phyloP scores from a whole-genome alignment of 495 filamentous ascomycete species.

The Penicillium ochrochloron region DNA sequence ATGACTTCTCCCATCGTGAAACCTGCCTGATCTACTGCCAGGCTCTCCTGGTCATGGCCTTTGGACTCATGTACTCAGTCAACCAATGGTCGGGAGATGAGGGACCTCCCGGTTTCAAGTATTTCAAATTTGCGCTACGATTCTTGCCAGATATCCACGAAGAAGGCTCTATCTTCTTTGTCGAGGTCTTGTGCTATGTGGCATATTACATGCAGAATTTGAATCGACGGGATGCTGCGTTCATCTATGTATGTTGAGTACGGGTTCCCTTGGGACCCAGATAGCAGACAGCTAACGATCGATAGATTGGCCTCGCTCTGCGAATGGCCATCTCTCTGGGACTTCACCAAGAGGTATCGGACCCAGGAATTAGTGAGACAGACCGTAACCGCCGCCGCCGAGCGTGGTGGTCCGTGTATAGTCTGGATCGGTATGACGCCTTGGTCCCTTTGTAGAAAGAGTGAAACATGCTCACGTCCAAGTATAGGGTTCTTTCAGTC shows the following conservation, averaged over 20 bases:
- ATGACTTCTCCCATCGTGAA: slow-evolving; percentile 40
- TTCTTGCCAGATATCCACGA: slow-evolving; percentile 56
- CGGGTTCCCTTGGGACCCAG: not conserved
- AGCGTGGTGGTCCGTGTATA: slow-evolving; percentile 59
- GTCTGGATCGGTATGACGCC: slow-evolving; percentile 44
- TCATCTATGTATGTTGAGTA: slow-evolving; percentile 42
- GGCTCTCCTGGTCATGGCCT: slow-evolving; percentile 51
- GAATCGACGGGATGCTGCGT: slow-evolving; percentile 54
- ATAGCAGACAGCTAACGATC: slow-evolving; percentile 7
- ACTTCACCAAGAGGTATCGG: slow-evolving; percentile 52
- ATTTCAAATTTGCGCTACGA: slow-evolving; percentile 51
- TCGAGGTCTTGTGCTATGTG: slow-evolving; percentile 55
- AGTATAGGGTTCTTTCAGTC: slow-evolving; percentile 43
- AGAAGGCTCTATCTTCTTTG: slow-evolving; percentile 54
- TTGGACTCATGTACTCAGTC: slow-evolving; percentile 57
- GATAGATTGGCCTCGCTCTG: slow-evolving; percentile 51
- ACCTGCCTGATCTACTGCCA: slow-evolving; percentile 45
- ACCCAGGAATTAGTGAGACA: slow-evolving; percentile 34
- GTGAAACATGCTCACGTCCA: not conserved
- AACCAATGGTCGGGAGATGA: slow-evolving; percentile 55
- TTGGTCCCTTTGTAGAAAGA: not conserved
- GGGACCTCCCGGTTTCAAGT: slow-evolving; percentile 55
- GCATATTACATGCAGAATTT: slow-evolving; percentile 60
- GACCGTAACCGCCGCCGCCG: slow-evolving; percentile 51
- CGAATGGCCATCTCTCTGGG: slow-evolving; percentile 58